Conservation (phyloP, 176 grass and related monocot species). For the Cenchrus purpureus region DNA sequence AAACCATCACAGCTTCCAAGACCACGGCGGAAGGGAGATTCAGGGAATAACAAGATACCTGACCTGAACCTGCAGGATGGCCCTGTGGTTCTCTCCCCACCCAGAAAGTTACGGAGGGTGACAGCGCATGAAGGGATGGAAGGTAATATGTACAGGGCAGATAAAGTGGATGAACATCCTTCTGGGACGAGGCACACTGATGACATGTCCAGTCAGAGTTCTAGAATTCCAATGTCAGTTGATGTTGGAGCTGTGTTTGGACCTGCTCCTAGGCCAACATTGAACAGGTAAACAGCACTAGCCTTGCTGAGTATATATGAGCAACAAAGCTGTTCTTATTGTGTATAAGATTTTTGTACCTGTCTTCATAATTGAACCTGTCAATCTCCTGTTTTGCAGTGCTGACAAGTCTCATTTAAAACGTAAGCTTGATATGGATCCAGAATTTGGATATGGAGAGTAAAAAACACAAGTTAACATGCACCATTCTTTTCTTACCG, state of each 20-base stretch:
- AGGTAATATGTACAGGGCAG: conserved; percentile 47
- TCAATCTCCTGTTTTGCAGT: conserved; percentile 61
- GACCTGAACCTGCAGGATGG: conserved; percentile 68
- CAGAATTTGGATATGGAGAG: conserved; percentile 74
- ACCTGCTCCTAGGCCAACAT: conserved; percentile 73
- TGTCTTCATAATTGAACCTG: conserved; percentile 36
- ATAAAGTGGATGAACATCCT: conserved; percentile 62
- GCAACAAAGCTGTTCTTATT: not conserved
- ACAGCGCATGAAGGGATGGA: conserved; percentile 67
- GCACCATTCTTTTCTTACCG: conserved; percentile 33
- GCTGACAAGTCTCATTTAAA: conserved; percentile 85
- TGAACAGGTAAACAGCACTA: conserved; percentile 74
- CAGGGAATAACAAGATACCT: conserved; percentile 55
- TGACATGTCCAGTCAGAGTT: conserved; percentile 62
- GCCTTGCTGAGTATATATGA: conserved; percentile 11
- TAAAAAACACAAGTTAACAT: conserved; percentile 47
- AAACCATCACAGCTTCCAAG: conserved; percentile 82
- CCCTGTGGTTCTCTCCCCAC: conserved; percentile 81
- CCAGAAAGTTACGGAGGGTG: conserved; percentile 88
- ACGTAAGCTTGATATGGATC: conserved; percentile 94
- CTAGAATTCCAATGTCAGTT: conserved; percentile 91
- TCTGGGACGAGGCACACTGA: conserved; percentile 54
- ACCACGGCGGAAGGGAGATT: conserved; percentile 76
- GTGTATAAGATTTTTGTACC: conserved; percentile 27
- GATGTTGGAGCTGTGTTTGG: conserved; percentile 91